phyloP scores from a whole-genome alignment of 768 basidiomycete species.

The Tubosaeta sp. region DNA sequence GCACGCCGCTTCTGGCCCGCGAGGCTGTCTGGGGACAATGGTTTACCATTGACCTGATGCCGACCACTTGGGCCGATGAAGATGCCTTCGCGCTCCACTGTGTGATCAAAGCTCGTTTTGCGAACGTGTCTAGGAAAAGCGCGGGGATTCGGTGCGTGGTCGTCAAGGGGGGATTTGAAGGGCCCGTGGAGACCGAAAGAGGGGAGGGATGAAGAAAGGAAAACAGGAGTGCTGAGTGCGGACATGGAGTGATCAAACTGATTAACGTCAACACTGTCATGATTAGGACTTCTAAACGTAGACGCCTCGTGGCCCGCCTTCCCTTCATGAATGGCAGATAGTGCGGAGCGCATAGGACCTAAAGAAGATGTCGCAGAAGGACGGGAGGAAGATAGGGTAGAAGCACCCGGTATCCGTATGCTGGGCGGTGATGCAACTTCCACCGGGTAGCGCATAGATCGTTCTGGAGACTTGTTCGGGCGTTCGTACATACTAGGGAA shows the following conservation, averaged over 20 bases:
- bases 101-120: constrained; percentile 95
- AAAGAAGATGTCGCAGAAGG: constrained; percentile 44
- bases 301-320: constrained; percentile 32
- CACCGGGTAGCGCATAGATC: constrained; percentile 18
- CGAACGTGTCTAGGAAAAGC: constrained; percentile 81
- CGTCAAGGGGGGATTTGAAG: constrained; percentile 32
- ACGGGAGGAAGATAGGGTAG: constrained; percentile 43
- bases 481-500: constrained; percentile 36
- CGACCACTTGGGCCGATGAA: constrained; percentile 57
- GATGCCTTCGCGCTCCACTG: constrained; percentile 66
- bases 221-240: constrained; percentile 42
- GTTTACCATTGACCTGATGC: constrained; percentile 79
- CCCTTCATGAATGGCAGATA: constrained; percentile 48
- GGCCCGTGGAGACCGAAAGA: constrained; percentile 63
- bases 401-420: constrained; percentile 39
- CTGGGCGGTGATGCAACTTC: constrained; percentile 25
- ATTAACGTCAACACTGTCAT: constrained; percentile 26
- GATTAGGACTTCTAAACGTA: constrained; percentile 36
- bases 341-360: constrained; percentile 36
- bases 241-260: constrained; percentile 39
- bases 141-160: constrained; percentile 38
- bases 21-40: constrained; percentile 58
- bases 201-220: constrained; percentile 72
- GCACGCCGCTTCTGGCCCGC: constrained; percentile 77
- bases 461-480: constrained; percentile 27